Conservation (phyloP, 257 asterid species). For the Penstemon eatonii region DNA sequence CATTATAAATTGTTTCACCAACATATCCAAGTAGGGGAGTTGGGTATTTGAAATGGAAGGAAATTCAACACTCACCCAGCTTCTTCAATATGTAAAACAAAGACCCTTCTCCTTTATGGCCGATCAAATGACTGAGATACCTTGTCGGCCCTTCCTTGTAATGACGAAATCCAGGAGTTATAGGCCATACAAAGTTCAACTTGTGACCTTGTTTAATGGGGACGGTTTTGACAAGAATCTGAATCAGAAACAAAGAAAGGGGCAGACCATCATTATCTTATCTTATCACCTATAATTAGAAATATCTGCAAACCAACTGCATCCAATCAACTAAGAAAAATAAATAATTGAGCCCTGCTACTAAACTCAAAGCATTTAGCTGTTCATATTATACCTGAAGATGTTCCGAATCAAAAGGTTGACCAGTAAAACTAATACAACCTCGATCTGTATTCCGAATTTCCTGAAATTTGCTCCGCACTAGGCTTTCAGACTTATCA, state of each 20-base stretch:
- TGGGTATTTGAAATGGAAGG: conserved; percentile 27
- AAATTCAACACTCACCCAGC: conserved; percentile 73
- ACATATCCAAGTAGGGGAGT: conserved; percentile 3
- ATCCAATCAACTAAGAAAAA: conserved; percentile 7
- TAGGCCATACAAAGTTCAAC: conserved; percentile 85
- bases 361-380: conserved; percentile 10
- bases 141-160: conserved; percentile 87
- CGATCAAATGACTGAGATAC: conserved; percentile 92
- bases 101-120: conserved; percentile 99
- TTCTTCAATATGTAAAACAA: conserved; percentile 85
- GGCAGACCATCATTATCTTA: conserved; percentile 14
- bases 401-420: conserved; percentile 76
- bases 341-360: not conserved
- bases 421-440: conserved; percentile 66
- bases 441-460: conserved; percentile 63
- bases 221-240: conserved; percentile 91
- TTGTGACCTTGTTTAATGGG: conserved; percentile 95
- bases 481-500: conserved; percentile 72
- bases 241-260: conserved; percentile 30
- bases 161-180: conserved; percentile 74
- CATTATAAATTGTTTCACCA: conserved; percentile 5
- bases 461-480: conserved; percentile 77
- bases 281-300: conserved; percentile 17
- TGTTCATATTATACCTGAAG: conserved; percentile 59
- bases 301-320: conserved; percentile 13